A percentile compares a stretch with the other conserved stretches of the same genome.
phyloP scores from a whole-genome alignment of 345 rosid genomes.

The Streptanthus diversifolius region DNA sequence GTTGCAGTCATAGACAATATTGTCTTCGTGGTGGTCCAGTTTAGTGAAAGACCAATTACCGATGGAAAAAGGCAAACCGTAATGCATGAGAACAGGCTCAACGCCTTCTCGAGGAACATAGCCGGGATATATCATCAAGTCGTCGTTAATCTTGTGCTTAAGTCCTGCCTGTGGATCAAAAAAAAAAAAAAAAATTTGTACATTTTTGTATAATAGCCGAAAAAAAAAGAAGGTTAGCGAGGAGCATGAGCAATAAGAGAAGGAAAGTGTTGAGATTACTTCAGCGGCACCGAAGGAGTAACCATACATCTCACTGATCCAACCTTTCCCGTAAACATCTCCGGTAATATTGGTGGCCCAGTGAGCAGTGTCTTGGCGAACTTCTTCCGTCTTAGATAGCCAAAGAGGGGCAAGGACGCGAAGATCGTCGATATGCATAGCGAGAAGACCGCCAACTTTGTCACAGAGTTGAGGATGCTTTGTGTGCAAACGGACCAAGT shows the following conservation, averaged over 20 bases:
- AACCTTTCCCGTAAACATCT: constrained; percentile 90
- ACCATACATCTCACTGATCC: constrained; percentile 99
- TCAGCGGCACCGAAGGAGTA: constrained; percentile 99
- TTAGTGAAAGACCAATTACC: constrained; percentile 98
- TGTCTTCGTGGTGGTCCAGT: constrained; percentile 85
- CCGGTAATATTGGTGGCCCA: constrained; percentile 97
- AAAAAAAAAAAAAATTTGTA: not conserved
- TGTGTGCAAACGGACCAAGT: constrained; percentile 78
- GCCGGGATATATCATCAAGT: constrained; percentile 96
- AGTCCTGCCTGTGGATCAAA: constrained; percentile 72
- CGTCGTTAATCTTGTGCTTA: constrained; percentile 78
- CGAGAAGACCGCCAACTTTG: constrained; percentile 98
- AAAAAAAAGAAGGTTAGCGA: not conserved
- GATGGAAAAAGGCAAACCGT: constrained; percentile 77
- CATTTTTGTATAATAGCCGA: not conserved
- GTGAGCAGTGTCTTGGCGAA: constrained; percentile 85
- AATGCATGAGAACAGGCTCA: constrained; percentile 90
- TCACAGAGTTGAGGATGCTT: constrained; percentile 80
- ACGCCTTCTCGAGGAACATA: constrained; percentile 76
- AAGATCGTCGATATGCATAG: constrained; percentile 96
- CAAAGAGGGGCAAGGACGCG: constrained; percentile 85
- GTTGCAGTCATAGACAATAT: constrained; percentile 77
- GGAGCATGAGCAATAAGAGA: not conserved
- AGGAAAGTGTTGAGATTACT: constrained; percentile 42
- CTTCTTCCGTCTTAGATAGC: constrained; percentile 98